These are phyloP conservation scores for Rhodotorula sp. DNA, from an alignment of 1,284 basidiomycete species.

Conservation along the genomic window DNA sequence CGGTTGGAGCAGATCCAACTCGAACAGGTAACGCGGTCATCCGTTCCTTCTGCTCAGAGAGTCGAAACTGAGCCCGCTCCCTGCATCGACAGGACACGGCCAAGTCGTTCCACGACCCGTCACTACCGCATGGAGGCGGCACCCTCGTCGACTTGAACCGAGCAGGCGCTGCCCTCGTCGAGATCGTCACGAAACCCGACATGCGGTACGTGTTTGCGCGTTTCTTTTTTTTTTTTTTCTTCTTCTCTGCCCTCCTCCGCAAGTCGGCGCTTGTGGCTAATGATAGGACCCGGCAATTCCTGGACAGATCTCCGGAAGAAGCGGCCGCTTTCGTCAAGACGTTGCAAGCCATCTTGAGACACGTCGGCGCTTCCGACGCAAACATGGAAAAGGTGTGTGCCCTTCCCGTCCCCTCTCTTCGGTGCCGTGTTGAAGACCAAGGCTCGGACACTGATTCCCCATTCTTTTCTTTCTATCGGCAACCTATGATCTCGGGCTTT, in stretches of 20 bases:
- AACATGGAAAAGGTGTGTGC: slow-evolving; percentile 87
- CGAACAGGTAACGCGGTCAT: slow-evolving; percentile 70
- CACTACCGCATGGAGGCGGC: slow-evolving; percentile 53
- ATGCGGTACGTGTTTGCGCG: slow-evolving; percentile 61
- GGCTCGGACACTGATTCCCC: too few relatives aligned
- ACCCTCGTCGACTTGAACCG: slow-evolving; percentile 85
- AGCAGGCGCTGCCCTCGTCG: slow-evolving; percentile 85
- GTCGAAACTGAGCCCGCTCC: not conserved
- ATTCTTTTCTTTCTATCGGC: too few relatives aligned
- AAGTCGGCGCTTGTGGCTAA: not conserved
- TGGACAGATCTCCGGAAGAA: slow-evolving; percentile 75
- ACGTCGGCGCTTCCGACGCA: slow-evolving; percentile 84
- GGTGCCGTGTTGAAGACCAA: too few relatives aligned
- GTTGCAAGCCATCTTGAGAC: slow-evolving; percentile 75
- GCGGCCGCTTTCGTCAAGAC: slow-evolving; percentile 83
- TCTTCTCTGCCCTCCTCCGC: too few relatives aligned
- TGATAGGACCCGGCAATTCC: too few relatives aligned
- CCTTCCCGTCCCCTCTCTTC: too few relatives aligned
- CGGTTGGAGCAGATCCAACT: slow-evolving; percentile 91
- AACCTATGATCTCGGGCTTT: too few relatives aligned
- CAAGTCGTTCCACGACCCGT: slow-evolving; percentile 70
- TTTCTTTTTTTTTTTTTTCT: not conserved
- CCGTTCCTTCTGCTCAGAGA: not conserved
- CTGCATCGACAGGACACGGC: slow-evolving; percentile 73
- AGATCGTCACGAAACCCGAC: slow-evolving; percentile 94